A percentile compares a stretch with the other conserved stretches of the same genome.
Evolutionary conservation across 345 rosid genomes (phyloP).

Genomic region (Aquilaria sinensis): DNA sequence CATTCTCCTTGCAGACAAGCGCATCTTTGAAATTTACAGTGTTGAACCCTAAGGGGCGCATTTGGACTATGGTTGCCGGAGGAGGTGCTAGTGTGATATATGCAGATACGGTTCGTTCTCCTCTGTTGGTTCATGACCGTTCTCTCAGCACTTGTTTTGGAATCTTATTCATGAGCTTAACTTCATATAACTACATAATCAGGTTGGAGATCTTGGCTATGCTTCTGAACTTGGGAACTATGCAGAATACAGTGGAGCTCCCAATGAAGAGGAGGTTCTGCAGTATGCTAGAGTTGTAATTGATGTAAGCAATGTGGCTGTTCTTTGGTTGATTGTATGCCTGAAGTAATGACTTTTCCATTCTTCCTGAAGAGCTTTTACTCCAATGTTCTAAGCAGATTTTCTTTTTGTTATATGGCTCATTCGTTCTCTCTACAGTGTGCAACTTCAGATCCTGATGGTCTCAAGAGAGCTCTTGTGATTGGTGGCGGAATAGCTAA

Average conservation of each 20-base stretch:
- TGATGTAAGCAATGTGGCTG: conserved; percentile 44
- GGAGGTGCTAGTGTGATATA: conserved; percentile 99
- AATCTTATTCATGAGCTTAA: background rate
- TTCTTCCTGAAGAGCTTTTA: conserved; percentile 4
- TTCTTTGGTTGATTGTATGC: background rate
- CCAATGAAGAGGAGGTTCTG: conserved; percentile 93
- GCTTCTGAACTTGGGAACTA: conserved; percentile 91
- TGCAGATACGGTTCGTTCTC: conserved; percentile 67
- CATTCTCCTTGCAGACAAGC: conserved; percentile 59
- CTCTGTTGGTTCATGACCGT: background rate
- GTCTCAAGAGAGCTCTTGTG: conserved; percentile 77
- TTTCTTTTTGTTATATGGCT: background rate
- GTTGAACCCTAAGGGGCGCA: conserved; percentile 86
- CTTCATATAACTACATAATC: conserved; percentile 11
- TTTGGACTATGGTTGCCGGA: conserved; percentile 98
- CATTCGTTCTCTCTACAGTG: conserved; percentile 40
- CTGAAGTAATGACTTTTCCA: background rate
- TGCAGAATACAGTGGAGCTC: conserved; percentile 98
- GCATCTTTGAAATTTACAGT: conserved; percentile 96
- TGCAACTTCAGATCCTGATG: conserved; percentile 90
- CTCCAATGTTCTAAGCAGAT: too few relatives aligned
- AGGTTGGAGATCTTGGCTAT: conserved; percentile 96
- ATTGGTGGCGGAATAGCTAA: conserved; percentile 98
- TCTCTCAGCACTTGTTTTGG: background rate
- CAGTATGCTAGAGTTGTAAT: conserved; percentile 96